Conservation (phyloP, 1,284 basidiomycete genomes). For the Tetrapyrgos nigripes region DNA sequence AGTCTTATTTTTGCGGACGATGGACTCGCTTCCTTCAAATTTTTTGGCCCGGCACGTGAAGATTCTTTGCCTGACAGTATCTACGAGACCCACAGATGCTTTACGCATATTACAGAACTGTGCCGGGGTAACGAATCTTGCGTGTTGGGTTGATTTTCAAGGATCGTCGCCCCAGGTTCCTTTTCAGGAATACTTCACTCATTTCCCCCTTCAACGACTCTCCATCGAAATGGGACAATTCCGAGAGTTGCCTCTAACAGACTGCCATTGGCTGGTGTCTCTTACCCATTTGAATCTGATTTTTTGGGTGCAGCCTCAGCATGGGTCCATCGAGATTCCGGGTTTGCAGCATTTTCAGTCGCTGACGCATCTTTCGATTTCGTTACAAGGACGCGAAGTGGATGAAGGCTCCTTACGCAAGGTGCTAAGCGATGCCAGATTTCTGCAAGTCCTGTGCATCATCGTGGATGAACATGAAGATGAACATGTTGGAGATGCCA, state of each 20-base stretch:
- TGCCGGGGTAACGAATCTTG: slow-evolving; percentile 38
- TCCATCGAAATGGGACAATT: slow-evolving; percentile 41
- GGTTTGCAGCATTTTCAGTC: slow-evolving; percentile 29
- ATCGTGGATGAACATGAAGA: slow-evolving; percentile 28
- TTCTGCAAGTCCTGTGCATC: slow-evolving; percentile 29
- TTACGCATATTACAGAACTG: slow-evolving; percentile 37
- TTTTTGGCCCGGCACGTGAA: slow-evolving; percentile 43
- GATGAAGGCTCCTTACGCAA: slow-evolving; percentile 23
- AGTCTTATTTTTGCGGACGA: slow-evolving; percentile 38
- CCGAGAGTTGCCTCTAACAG: slow-evolving; percentile 13
- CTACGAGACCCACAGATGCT: slow-evolving; percentile 32
- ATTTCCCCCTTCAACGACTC: slow-evolving; percentile 36
- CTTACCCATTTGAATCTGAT: slow-evolving; percentile 30
- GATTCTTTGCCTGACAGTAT: slow-evolving; percentile 39
- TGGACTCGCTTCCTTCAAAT: slow-evolving; percentile 32
- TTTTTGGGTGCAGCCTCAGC: slow-evolving; percentile 11
- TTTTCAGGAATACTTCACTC: slow-evolving; percentile 27
- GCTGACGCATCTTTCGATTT: slow-evolving; percentile 39
- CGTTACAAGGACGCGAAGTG: slow-evolving; percentile 28
- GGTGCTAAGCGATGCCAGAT: slow-evolving; percentile 30
- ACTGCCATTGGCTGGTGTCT: slow-evolving; percentile 14
- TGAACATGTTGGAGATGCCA: slow-evolving; percentile 25
- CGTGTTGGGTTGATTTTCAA: slow-evolving; percentile 41
- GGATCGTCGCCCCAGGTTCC: slow-evolving; percentile 21
- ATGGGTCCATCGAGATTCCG: slow-evolving; percentile 28